Evolutionary conservation across 164 flowering plant genomes (phyloP), one percentile per base, ranked within the genome.

Genomic region (Piper betle): DNA sequence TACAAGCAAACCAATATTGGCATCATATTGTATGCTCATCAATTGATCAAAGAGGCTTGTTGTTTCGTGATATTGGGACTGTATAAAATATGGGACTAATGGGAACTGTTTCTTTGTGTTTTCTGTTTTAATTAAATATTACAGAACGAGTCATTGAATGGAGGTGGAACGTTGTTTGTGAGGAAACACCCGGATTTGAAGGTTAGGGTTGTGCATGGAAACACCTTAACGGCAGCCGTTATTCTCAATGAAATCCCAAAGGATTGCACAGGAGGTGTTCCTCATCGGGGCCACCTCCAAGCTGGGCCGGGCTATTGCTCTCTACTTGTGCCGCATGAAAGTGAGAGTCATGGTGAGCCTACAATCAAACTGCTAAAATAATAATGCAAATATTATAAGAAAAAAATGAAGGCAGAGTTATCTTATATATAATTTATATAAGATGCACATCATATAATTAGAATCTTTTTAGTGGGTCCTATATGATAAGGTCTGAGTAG

Each of bases 281-380:
- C 37, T 92, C 8, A 83, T 93, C 0, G 98, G 98, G 53, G 93
- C 98, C 33, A 92, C 98, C 52, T 92, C 98, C 11, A 92, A 92
- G 80, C 88, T 92, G 13, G 98, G 98, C 41, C 74, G 98, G 68
- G 96, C 96, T 61, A 92, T 93, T 69, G 96, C 98, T 17, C 92
- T 93, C 50, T 89, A 93, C 69, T 94, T 92, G 2, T 85, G 91
- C 58, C 76, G 75, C 13, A 68, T 52, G 50, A 72, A 69, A 73
- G 77, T 92, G 0, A 72, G 83, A 16, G 97, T 92, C 37, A 77
- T 92, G 67, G 98, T 92, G 77, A 77, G 73, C 19, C 37, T 5
- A 5, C 55, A 53, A 53, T 4, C 4, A 5, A 5, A 5, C 55
- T 53, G 5, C 20, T 53, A 4, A 13, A 16, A 53, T n/a, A n/a